A percentile compares a stretch with the other conserved stretches of the same genome.
Evolutionary conservation across 495 filamentous ascomycete genomes (phyloP).

Genomic region (Penicillium pulvis): DNA sequence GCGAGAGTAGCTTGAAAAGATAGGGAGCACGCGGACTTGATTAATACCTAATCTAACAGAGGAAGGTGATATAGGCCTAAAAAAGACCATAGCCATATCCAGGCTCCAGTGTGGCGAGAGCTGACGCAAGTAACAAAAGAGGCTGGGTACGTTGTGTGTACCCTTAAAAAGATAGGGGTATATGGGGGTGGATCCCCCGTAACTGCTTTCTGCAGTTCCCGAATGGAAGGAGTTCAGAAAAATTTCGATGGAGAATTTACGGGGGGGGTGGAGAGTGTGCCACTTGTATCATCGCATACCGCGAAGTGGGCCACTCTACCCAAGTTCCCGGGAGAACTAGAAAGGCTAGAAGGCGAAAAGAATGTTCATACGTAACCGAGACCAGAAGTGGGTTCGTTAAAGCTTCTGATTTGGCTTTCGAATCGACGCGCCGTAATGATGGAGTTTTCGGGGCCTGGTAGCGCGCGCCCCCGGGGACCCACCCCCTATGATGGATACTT

Average conservation of each 20-base stretch:
- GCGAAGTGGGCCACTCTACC: constrained; percentile 12
- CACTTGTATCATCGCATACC: constrained; percentile 11
- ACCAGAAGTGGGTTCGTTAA: constrained; percentile 31
- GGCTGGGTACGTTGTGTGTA: background rate
- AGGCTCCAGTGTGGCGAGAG: constrained; percentile 23
- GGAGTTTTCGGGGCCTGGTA: constrained; percentile 2
- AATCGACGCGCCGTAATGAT: constrained; percentile 1
- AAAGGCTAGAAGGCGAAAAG: constrained; percentile 45
- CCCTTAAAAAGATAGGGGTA: constrained; percentile 4
- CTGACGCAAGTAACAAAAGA: constrained; percentile 12
- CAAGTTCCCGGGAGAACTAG: constrained; percentile 29
- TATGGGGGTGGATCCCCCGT: constrained; percentile 22
- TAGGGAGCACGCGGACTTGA: background rate
- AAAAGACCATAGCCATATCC: background rate
- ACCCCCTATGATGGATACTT: constrained; percentile 24
- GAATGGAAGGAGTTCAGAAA: constrained; percentile 18
- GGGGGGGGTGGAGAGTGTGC: background rate
- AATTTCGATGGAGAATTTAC: constrained; percentile 17
- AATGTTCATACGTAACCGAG: constrained; percentile 45
- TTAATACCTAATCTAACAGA: too few species aligned
- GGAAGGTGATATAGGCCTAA: background rate
- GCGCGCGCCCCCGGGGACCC: constrained; percentile 8
- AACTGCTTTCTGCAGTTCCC: constrained; percentile 17
- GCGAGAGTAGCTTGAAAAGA: background rate
- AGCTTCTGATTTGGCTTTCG: constrained; percentile 13